These are phyloP conservation scores for Hymenochaete sp. DNA, from an alignment of 1,284 basidiomycete genomes.

Conservation along the genomic window DNA sequence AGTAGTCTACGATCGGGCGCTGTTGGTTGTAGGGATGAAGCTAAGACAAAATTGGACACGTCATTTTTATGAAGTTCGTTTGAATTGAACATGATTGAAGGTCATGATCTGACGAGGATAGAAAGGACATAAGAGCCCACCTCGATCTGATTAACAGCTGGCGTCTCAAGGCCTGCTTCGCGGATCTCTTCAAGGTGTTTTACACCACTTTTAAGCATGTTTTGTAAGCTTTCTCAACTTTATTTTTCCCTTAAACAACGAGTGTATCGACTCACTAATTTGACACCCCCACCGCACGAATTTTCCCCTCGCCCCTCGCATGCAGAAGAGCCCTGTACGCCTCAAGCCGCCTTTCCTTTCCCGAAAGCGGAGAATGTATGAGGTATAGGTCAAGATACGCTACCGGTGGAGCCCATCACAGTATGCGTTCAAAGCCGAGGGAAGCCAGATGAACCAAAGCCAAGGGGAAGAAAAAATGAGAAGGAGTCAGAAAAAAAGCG, in stretches of 20 bases:
- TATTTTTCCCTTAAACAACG: background rate
- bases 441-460: background rate
- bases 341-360: slow-evolving; percentile 32
- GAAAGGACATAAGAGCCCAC: slow-evolving; percentile 12
- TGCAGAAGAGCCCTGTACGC: slow-evolving; percentile 36
- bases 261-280: slow-evolving; percentile 37
- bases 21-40: slow-evolving; percentile 52
- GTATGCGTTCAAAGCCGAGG: too few relatives aligned
- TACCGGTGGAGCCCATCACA: slow-evolving; percentile 15
- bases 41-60: slow-evolving; percentile 18
- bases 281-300: slow-evolving; percentile 47
- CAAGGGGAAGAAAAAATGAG: background rate
- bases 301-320: slow-evolving; percentile 38
- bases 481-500: too few relatives aligned
- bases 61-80: background rate
- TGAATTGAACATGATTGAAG: background rate
- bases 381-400: slow-evolving; percentile 49
- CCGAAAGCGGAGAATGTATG: slow-evolving; percentile 40
- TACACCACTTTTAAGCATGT: slow-evolving; percentile 28
- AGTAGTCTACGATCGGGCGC: slow-evolving; percentile 40
- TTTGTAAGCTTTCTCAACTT: background rate
- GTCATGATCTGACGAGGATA: background rate
- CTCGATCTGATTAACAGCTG: slow-evolving; percentile 45
- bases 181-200: slow-evolving; percentile 43
- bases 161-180: slow-evolving; percentile 32